Evolutionary conservation across 495 filamentous ascomycete genomes (phyloP), one percentile per base, ranked within the genome.

Genomic region (Penicillium cataractarum): DNA sequence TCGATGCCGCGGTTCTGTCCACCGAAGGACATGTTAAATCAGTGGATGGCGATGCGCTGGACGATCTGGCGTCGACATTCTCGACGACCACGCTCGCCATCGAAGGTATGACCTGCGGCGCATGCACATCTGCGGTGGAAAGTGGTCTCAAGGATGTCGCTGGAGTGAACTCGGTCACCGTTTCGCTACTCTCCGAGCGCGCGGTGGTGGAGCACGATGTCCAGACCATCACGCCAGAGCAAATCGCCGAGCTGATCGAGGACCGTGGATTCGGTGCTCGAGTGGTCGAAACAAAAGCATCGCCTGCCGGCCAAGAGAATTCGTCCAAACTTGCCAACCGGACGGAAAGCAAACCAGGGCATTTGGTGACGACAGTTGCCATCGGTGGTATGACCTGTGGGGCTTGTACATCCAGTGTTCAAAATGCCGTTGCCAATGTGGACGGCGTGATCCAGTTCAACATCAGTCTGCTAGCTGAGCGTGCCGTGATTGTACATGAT

Each of bases 41-140:
- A 0, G 15, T 39, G n/a, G 24, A 64, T 22, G 65, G 65, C 42
- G 56, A 71, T 57, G 37, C 66, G 46, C 26, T 12, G 17, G 58
- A 76, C 59, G 64, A 70, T 62, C 57, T 75, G 31, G 51, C 64
- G 65, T 24, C 65, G 70, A 55, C 42, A 31, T 60, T 86, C 19
- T 87, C 87, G 9, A 87, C 84, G 5, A 97, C 93, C 10, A 99
- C 91, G 0, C 77, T 98, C 46, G 88, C 91, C 19, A 88, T 98
- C n/a, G 90, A 93, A 65, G 95, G 95, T 27, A 99, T 99, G 95
- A 98, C 95, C 7, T 97, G 94, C 70, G 93, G 93, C 46, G 92
- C 94, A 35, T 99, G 94, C 70, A 97, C 93, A 8, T 91, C 92
- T 53, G 92, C 93, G 0, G 86, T 99, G 21, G 92, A 97, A 74